phyloP scores from a whole-genome alignment of 441 rosid species.

The Hypseocharis bilobata region DNA sequence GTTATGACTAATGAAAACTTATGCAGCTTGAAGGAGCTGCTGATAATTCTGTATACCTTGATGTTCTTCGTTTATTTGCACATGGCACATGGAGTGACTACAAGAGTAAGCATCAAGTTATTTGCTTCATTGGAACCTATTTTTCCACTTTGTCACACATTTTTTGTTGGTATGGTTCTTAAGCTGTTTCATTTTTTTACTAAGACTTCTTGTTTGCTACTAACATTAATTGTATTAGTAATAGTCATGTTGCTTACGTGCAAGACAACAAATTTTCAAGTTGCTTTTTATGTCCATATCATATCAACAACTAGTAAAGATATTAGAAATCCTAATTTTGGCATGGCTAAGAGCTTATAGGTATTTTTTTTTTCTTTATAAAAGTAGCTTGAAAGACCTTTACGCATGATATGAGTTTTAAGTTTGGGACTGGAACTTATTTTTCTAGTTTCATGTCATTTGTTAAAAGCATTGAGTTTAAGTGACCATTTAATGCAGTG shows the following conservation, averaged over 20 bases:
- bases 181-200: too few species aligned
- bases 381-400: too few species aligned
- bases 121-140: neutral
- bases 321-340: neutral
- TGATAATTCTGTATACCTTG: conserved; percentile 43
- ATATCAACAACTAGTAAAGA: too few species aligned
- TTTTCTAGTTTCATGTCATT: neutral
- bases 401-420: neutral
- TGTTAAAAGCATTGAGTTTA: too few species aligned
- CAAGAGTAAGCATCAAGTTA: conserved; percentile 45
- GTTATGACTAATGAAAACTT: conserved; percentile 13
- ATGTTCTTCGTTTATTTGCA: conserved; percentile 66
- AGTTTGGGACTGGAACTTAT: neutral
- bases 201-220: too few species aligned
- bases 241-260: too few species aligned
- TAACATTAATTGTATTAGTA: too few species aligned
- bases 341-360: neutral
- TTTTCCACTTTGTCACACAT: neutral
- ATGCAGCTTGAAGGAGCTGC: conserved; percentile 77
- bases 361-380: too few species aligned
- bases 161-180: neutral
- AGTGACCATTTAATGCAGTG: too few species aligned
- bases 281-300: neutral
- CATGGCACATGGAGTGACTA: conserved; percentile 90
- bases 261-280: neutral